Base-by-base conservation (phyloP, 352 stramenopile species). In the Blastocystis sp. region DNA sequence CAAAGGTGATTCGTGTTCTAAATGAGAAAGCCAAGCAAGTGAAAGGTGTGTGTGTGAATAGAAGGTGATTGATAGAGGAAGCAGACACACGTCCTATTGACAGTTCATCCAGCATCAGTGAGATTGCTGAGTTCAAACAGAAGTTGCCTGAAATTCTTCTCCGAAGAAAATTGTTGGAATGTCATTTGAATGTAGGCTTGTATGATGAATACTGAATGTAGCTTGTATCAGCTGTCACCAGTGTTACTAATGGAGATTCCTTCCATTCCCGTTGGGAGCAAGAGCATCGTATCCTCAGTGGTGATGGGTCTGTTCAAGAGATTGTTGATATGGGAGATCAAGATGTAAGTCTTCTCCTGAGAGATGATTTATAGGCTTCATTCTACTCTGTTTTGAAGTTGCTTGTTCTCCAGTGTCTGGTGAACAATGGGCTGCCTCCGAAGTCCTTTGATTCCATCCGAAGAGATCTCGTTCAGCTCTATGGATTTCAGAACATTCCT, bases 131-230 rank as follows among this genome's bases (percentile, higher is more conserved):
- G 14, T 83, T 83, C 49, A 27, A 66, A 56, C 52, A 83, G 5
- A 83, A 83, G 49, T 56, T 83, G 3, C 71, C 71, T 5, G 71
- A 83, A 5, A n/a, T 83, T 29, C 49, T 83, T 27, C n/a, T 65
- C 12, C 49, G 52, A n/a, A 37, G 58, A 2, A 57, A 83, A 35
- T 32, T 67, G 6, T 24, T 59, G 27, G 42, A 83, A 49, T 67
- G 51, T 16, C 71, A 83, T 66, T 43, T 65, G 29, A 56, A 56
- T n/a, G 71, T 83, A 32, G n/a, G 71, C 5, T 24, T 21, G 9
- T 14, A 7, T 12, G 0, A 3, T 4, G 3, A 9, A 0, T 9
- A 7, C 65, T 19, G 59, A 27, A 54, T 24, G 46, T 83, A 83
- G 71, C 71, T 83, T 21, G 29, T 83, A 7, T 46, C 29, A 12